Conservation (phyloP, 805 yeast genomes). For the Nakazawaea peltata region DNA sequence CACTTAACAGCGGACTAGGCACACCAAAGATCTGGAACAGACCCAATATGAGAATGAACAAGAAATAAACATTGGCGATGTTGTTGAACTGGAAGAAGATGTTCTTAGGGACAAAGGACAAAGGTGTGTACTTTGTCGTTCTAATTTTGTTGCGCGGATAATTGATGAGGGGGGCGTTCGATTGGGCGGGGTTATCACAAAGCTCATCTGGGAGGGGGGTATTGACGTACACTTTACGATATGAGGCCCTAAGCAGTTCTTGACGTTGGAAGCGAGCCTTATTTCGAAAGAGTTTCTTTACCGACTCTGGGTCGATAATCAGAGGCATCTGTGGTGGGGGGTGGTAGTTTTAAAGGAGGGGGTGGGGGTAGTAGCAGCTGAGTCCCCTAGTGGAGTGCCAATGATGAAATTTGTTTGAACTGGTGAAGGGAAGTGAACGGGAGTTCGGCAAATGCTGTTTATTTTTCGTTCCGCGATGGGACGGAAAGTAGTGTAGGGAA, state of each 20-base stretch:
- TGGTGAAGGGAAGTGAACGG: too few species aligned
- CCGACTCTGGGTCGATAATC: neutral
- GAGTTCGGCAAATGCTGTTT: too few species aligned
- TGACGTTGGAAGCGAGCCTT: conserved; percentile 1
- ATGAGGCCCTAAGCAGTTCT: neutral
- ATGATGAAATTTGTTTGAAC: too few species aligned
- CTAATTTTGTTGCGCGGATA: conserved; percentile 89
- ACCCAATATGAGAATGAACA: conserved; percentile 72
- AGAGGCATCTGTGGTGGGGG: neutral
- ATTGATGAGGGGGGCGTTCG: conserved; percentile 32
- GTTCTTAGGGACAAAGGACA: conserved; percentile 83
- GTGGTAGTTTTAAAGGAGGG: neutral
- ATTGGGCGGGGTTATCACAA: conserved; percentile 30
- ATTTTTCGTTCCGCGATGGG: too few species aligned
- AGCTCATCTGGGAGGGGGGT: conserved; percentile 14
- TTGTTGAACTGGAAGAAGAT: conserved; percentile 73
- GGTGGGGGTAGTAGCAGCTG: too few species aligned
- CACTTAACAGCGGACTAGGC: conserved; percentile 64
- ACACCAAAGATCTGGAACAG: conserved; percentile 75
- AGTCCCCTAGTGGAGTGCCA: too few species aligned
- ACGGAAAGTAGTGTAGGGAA: too few species aligned
- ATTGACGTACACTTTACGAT: conserved; percentile 51
- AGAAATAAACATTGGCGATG: conserved; percentile 85
- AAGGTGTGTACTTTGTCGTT: conserved; percentile 91
- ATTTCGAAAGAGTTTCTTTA: conserved; percentile 1